Base-by-base conservation (phyloP, 208 protist species). In the Trypanosoma cruzi region DNA sequence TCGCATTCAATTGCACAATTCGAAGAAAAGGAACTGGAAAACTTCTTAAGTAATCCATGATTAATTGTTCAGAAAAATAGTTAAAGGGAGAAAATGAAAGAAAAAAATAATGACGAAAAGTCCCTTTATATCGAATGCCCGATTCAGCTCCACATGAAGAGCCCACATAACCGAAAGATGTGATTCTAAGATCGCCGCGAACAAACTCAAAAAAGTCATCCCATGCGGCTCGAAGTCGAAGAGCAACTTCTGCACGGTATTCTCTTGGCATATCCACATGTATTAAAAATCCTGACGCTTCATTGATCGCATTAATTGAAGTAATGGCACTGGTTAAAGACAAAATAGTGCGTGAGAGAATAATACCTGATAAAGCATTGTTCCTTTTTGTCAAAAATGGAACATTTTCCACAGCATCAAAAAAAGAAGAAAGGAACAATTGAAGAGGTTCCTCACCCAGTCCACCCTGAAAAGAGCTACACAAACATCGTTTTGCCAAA, bases 21-120 rank as follows among this genome's bases (percentile, higher is more conserved):
- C 77, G 55, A 26, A 68, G 64, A 46, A 82, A 57, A 40, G 53
- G 66, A 64, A 77, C 73, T 20, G 36, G 37, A 48, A 29, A 62
- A 26, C 56, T 29, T 16, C 58, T 60, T 14, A 77, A 26, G 6
- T 58, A 53, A 42, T 62, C 53, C n/a, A 54, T 49, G 34, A 29
- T 61, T 22, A 72, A 65, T 8, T 40, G 0, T 56, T 64, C 68
- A 36, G 32, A 34, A 42, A 54, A 20, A 14, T 16, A 31, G 42
- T 86, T 62, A 14, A 60, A 58, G n/a, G 66, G 22, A 32, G 29
- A 55, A 72, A 64, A 87, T 3, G 79, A 81, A 18, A 78, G 71
- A 71, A 90, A 95, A 79, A 93, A 93, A 71, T 87, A 86, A 61
- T 93, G 87, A 0, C 81, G 60, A 69, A 84, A 88, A 5, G 79